Evolutionary conservation across 768 basidiomycete genomes (phyloP).

Genomic region (Russula dissimulans): DNA sequence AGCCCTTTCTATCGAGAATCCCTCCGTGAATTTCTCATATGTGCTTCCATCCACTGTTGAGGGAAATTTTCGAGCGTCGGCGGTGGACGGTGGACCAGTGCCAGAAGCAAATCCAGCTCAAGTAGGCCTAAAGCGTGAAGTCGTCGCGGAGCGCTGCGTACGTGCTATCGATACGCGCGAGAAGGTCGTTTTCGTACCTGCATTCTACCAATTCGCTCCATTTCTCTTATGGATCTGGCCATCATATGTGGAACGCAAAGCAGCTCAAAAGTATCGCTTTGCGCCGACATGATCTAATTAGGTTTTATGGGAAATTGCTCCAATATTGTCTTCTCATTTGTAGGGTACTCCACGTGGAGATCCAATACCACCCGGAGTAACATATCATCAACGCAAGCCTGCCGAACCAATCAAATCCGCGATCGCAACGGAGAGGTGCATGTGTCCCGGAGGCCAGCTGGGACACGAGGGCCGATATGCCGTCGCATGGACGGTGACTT

Average conservation of each 20-base stretch:
- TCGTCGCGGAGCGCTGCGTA: conserved; percentile 53
- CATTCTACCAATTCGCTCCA: conserved; percentile 37
- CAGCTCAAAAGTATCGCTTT: conserved; percentile 59
- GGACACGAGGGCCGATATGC: background rate
- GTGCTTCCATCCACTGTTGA: conserved; percentile 64
- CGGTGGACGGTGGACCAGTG: conserved; percentile 50
- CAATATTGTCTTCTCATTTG: background rate
- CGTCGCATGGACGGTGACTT: background rate
- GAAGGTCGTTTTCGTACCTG: conserved; percentile 52
- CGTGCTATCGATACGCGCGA: conserved; percentile 49
- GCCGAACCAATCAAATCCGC: background rate
- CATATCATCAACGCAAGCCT: background rate
- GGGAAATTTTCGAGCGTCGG: conserved; percentile 70
- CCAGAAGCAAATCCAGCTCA: conserved; percentile 44
- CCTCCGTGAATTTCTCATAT: conserved; percentile 50
- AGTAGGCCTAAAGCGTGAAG: conserved; percentile 47
- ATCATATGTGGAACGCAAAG: conserved; percentile 44
- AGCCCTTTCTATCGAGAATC: conserved; percentile 72
- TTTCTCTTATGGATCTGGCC: conserved; percentile 61
- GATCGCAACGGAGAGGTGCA: background rate
- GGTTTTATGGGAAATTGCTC: background rate
- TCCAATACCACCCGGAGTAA: too few relatives aligned
- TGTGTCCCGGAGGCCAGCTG: background rate
- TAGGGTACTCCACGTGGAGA: background rate
- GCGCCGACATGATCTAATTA: background rate